Percentiles rank a stretch among this genome's conserved stretches.
These are phyloP conservation scores for Tylopilus orsonianus DNA, from an alignment of 1,284 basidiomycete genomes.

Conservation along the genomic window DNA sequence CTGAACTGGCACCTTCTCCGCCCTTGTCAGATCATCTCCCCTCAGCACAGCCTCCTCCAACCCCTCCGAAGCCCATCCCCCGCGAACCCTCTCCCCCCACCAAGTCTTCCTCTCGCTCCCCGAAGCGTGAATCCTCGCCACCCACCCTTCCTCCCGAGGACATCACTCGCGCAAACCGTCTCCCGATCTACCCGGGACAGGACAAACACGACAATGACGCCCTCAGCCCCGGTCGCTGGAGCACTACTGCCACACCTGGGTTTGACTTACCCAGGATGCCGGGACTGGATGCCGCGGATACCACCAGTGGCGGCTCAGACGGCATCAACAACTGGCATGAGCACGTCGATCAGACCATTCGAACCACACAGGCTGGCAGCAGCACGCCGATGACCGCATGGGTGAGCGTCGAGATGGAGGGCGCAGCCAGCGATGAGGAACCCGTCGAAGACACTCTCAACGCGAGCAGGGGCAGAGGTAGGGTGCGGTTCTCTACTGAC, in stretches of 20 bases:
- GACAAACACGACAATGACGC: slow-evolving; percentile 34
- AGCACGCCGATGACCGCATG: slow-evolving; percentile 22
- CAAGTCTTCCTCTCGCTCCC: slow-evolving; percentile 16
- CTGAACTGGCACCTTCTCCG: slow-evolving; percentile 25
- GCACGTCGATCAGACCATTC: slow-evolving; percentile 22
- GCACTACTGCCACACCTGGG: slow-evolving; percentile 64
- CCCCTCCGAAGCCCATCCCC: slow-evolving; percentile 23
- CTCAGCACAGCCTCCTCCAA: slow-evolving; percentile 15
- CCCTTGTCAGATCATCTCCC: slow-evolving; percentile 22
- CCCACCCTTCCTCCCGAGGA: slow-evolving; percentile 30
- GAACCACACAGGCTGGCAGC: neutral
- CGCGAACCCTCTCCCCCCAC: slow-evolving; percentile 23
- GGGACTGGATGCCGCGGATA: slow-evolving; percentile 7
- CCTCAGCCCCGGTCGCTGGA: slow-evolving; percentile 57
- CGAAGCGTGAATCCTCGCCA: slow-evolving; percentile 31
- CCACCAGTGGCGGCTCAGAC: slow-evolving; percentile 17
- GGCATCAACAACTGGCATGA: slow-evolving; percentile 27
- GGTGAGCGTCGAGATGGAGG: slow-evolving; percentile 34
- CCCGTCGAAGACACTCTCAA: slow-evolving; percentile 20
- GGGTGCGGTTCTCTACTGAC: slow-evolving; percentile 16
- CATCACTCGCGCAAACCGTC: slow-evolving; percentile 34
- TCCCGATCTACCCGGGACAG: slow-evolving; percentile 14
- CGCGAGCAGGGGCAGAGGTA: slow-evolving; percentile 7
- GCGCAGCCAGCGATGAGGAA: slow-evolving; percentile 21
- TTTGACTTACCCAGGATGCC: slow-evolving; percentile 24